These are phyloP conservation scores for Suillus spraguei DNA, from an alignment of 768 basidiomycete species.

Conservation along the genomic window DNA sequence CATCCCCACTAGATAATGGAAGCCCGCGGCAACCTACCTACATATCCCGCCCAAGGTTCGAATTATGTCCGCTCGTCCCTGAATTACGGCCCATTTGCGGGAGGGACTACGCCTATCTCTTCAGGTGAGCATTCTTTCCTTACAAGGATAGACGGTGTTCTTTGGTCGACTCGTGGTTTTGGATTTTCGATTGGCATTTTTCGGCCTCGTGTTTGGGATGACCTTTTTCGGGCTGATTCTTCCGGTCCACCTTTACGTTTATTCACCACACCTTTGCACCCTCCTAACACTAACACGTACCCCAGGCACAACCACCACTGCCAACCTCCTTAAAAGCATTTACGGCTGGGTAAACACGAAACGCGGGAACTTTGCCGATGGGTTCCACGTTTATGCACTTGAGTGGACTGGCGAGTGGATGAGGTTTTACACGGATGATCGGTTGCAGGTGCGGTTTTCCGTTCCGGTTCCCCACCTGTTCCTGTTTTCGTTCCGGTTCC, in stretches of 20 bases:
- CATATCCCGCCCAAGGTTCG: constrained; percentile 43
- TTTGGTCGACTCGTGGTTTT: background rate
- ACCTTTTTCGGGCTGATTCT: background rate
- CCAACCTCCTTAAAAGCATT: constrained; percentile 35
- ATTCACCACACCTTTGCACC: background rate
- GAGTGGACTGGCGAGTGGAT: constrained; percentile 64
- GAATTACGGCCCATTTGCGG: constrained; percentile 64
- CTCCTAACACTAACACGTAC: background rate
- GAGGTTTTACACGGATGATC: constrained; percentile 54
- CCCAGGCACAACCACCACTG: constrained; percentile 7
- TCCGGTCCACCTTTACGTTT: background rate
- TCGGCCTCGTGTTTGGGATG: background rate
- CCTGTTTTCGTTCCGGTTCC: background rate
- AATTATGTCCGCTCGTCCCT: constrained; percentile 59
- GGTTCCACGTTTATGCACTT: constrained; percentile 56
- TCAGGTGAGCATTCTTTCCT: constrained; percentile 17
- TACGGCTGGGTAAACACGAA: constrained; percentile 41
- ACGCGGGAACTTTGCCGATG: constrained; percentile 46
- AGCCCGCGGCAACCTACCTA: constrained; percentile 51
- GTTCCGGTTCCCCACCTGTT: background rate
- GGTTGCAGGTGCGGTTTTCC: constrained; percentile 32
- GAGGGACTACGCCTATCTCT: constrained; percentile 35
- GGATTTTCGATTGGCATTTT: background rate
- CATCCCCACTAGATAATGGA: constrained; percentile 45
- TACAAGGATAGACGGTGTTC: background rate